Evolutionary conservation across 805 yeast species (phyloP).

Genomic region (Candida boleticola): DNA sequence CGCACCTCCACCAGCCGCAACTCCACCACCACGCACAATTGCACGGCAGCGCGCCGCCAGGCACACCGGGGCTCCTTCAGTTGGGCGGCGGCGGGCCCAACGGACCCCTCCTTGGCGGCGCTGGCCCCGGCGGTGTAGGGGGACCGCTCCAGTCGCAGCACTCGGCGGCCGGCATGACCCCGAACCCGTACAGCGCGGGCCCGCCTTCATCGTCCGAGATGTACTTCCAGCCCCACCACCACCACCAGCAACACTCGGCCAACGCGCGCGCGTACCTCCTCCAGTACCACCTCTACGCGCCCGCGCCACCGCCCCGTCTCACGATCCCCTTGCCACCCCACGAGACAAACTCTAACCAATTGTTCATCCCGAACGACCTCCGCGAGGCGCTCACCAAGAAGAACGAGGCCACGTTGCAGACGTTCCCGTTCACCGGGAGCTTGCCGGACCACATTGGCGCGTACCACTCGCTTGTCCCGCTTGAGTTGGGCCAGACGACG

Average conservation of each 20-base stretch:
- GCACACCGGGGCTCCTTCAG: neutral
- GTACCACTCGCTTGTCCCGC: constrained; percentile 82
- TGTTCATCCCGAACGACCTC: constrained; percentile 71
- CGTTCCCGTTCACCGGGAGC: constrained; percentile 41
- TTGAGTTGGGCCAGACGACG: constrained; percentile 44
- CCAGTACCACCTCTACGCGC: constrained; percentile 87
- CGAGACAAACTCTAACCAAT: constrained; percentile 63
- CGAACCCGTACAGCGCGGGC: neutral
- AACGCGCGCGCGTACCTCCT: constrained; percentile 43
- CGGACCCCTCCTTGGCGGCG: neutral
- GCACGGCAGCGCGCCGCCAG: neutral
- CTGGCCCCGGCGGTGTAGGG: constrained; percentile 5
- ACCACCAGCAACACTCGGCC: constrained; percentile 24
- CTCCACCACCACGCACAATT: neutral
- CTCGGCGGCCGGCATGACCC: constrained; percentile 19
- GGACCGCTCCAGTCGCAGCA: neutral
- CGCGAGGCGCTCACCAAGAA: constrained; percentile 69
- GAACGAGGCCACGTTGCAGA: constrained; percentile 78
- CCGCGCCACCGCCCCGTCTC: constrained; percentile 77
- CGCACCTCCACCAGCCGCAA: constrained; percentile 6
- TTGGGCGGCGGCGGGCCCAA: neutral
- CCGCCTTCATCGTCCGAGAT: constrained; percentile 24
- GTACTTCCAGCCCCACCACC: constrained; percentile 7
- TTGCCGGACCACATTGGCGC: constrained; percentile 58
- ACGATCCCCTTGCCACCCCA: constrained; percentile 60